These are phyloP conservation scores for Eimeria zaria DNA, from an alignment of 169 alveolate genomes.

Conservation along the genomic window DNA sequence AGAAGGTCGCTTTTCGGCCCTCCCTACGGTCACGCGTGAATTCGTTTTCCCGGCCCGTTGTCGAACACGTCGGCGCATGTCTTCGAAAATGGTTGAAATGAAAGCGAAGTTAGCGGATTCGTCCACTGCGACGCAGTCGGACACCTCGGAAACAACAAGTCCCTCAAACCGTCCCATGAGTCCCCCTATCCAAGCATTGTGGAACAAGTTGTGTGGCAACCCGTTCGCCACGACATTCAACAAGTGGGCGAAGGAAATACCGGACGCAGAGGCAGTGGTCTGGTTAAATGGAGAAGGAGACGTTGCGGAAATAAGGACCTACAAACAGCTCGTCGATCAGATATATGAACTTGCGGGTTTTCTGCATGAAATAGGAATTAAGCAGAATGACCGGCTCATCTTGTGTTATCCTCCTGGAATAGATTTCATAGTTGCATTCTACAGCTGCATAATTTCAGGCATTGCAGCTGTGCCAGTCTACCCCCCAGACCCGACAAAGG, in stretches of 20 bases:
- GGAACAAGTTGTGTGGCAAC: constrained; percentile 63
- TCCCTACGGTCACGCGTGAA: background rate
- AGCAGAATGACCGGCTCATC: constrained; percentile 86
- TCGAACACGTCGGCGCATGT: background rate
- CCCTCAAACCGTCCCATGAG: constrained; percentile 67
- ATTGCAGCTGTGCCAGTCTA: constrained; percentile 90
- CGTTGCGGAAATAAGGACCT: constrained; percentile 64
- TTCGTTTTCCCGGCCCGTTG: background rate
- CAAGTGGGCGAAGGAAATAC: constrained; percentile 24
- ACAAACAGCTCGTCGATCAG: constrained; percentile 78
- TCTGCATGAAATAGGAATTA: constrained; percentile 83
- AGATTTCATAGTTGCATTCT: constrained; percentile 88
- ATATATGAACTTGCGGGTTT: constrained; percentile 79
- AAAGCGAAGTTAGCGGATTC: constrained; percentile 56
- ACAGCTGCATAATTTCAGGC: constrained; percentile 87
- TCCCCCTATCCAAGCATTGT: constrained; percentile 74
- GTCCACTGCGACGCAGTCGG: constrained; percentile 66
- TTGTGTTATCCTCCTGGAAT: constrained; percentile 89
- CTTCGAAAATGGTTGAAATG: constrained; percentile 35
- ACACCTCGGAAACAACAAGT: constrained; percentile 67
- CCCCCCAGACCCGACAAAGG: constrained; percentile 90
- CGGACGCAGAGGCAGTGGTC: constrained; percentile 75
- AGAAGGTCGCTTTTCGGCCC: constrained; percentile 80
- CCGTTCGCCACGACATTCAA: constrained; percentile 70
- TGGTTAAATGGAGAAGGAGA: constrained; percentile 84